Conservation (phyloP, 2,329 filamentous ascomycete species). For the Neurospora sp. region DNA sequence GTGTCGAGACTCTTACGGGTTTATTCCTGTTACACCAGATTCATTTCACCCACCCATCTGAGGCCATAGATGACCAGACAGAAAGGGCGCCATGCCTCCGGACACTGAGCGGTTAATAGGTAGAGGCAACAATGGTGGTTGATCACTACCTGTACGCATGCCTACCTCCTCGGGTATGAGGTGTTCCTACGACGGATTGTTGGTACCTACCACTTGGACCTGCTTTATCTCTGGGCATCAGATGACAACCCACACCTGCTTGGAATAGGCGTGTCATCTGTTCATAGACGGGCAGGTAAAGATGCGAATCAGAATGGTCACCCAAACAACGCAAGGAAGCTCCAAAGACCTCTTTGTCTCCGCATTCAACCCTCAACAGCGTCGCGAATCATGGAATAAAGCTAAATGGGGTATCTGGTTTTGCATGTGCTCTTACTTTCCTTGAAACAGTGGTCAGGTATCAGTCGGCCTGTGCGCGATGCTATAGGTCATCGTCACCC, state of each 20-base stretch:
- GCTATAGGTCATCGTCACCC: constrained; percentile 44
- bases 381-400: background rate
- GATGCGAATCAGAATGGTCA: background rate
- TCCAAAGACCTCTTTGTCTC: background rate
- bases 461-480: constrained; percentile 16
- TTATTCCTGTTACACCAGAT: background rate
- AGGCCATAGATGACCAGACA: background rate
- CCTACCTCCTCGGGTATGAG: background rate
- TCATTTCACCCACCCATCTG: background rate
- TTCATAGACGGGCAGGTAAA: background rate
- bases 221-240: background rate
- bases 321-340: background rate
- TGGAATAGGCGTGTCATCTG: background rate
- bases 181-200: background rate
- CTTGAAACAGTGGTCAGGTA: background rate
- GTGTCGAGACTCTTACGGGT: background rate
- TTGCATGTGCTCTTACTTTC: background rate
- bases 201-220: background rate
- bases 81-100: background rate
- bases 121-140: background rate
- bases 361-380: background rate
- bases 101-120: background rate
- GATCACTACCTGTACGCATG: background rate
- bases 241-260: background rate
- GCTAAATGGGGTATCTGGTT: background rate